These are phyloP conservation scores for Gossypium davidsonii DNA, from an alignment of 441 rosid genomes.

Conservation along the genomic window DNA sequence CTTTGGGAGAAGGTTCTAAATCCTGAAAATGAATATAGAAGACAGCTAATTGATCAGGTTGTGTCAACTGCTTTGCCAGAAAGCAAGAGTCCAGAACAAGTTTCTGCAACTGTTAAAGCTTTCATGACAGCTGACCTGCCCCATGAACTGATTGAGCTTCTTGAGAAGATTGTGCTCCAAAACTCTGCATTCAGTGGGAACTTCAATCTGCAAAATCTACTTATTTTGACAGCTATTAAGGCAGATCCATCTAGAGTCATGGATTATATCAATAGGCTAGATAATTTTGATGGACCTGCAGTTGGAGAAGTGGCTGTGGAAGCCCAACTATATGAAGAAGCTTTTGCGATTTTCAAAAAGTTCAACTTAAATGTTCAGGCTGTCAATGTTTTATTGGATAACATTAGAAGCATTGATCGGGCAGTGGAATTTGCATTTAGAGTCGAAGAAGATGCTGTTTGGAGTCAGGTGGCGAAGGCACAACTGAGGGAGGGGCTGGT, in stretches of 20 bases:
- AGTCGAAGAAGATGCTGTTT: slow-evolving; percentile 94
- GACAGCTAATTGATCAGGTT: slow-evolving; percentile 98
- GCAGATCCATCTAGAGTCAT: slow-evolving; percentile 98
- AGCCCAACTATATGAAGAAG: slow-evolving; percentile 86
- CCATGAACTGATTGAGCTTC: slow-evolving; percentile 96
- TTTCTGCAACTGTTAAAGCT: slow-evolving; percentile 98
- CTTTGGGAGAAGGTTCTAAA: slow-evolving; percentile 96
- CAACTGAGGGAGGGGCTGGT: slow-evolving; percentile 90
- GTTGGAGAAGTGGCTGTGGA: slow-evolving; percentile 98
- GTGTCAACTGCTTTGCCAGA: slow-evolving; percentile 99
- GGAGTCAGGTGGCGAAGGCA: slow-evolving; percentile 97
- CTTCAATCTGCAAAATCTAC: slow-evolving; percentile 92
- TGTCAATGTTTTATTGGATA: slow-evolving; percentile 81
- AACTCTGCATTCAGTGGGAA: slow-evolving; percentile 99
- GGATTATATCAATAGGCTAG: slow-evolving; percentile 96
- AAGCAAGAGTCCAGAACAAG: slow-evolving; percentile 99
- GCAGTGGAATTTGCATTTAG: slow-evolving; percentile 98
- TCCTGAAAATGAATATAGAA: slow-evolving; percentile 88
- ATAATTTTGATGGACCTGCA: slow-evolving; percentile 99
- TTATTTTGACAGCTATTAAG: slow-evolving; percentile 92
- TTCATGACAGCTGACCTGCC: slow-evolving; percentile 99
- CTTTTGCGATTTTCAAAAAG: slow-evolving; percentile 91
- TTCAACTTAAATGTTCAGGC: slow-evolving; percentile 97
- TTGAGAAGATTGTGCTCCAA: slow-evolving; percentile 99
- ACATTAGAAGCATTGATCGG: slow-evolving; percentile 79